phyloP scores from a whole-genome alignment of 2,329 filamentous ascomycete species.

The Domatiomyces globalis region DNA sequence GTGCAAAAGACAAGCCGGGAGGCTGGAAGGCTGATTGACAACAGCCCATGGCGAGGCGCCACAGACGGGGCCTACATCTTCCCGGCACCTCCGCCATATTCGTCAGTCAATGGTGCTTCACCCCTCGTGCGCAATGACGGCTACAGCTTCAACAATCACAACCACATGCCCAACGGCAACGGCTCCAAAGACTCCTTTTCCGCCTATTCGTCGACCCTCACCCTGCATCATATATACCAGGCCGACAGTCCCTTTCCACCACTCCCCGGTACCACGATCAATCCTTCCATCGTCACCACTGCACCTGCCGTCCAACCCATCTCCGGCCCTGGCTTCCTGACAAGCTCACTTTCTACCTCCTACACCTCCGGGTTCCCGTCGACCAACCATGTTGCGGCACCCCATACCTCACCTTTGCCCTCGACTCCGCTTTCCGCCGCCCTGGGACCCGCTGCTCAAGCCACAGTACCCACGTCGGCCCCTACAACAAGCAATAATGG shows the following conservation, averaged over 20 bases:
- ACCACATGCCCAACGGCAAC: constrained; percentile 10
- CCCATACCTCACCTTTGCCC: constrained; percentile 48
- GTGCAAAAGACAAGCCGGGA: constrained; percentile 75
- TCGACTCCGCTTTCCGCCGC: constrained; percentile 84
- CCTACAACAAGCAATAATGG: constrained; percentile 22
- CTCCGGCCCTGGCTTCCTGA: not conserved
- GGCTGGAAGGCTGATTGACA: constrained; percentile 56
- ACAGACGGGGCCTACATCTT: constrained; percentile 27
- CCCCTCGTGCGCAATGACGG: constrained; percentile 1
- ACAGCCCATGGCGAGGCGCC: constrained; percentile 48
- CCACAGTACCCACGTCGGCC: constrained; percentile 55
- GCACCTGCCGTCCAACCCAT: constrained; percentile 8
- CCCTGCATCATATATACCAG: constrained; percentile 13
- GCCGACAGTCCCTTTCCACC: constrained; percentile 5
- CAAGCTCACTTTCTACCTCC: constrained; percentile 14
- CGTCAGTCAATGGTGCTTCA: constrained; percentile 4
- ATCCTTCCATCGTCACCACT: constrained; percentile 7
- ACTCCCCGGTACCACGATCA: not conserved
- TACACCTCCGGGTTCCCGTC: constrained; percentile 12
- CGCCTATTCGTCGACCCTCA: constrained; percentile 15
- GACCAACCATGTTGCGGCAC: constrained; percentile 22
- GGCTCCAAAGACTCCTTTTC: constrained; percentile 4
- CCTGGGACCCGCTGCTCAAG: constrained; percentile 76
- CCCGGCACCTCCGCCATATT: constrained; percentile 12
- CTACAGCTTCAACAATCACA: constrained; percentile 17